Evolutionary conservation across 257 asterid genomes (phyloP).

Genomic region (Lavandula angustifolia): DNA sequence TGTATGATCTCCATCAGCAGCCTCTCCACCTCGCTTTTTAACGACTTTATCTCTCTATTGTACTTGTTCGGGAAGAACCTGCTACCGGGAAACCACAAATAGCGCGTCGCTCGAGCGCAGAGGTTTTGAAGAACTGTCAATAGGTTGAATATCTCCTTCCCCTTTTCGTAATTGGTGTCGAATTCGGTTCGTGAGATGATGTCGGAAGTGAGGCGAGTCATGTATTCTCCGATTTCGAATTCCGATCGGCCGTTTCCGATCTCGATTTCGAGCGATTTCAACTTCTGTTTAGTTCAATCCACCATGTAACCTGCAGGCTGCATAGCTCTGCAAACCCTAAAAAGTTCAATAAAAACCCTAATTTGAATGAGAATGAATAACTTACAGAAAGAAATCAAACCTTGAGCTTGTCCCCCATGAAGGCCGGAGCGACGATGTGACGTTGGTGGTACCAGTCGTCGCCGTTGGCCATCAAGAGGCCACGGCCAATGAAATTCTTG

Average conservation of each 20-base stretch:
- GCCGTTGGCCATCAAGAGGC: constrained; percentile 93
- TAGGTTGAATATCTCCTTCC: constrained; percentile 66
- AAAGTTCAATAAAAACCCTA: neutral
- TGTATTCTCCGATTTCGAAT: constrained; percentile 73
- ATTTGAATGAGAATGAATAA: neutral
- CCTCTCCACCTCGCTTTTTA: constrained; percentile 78
- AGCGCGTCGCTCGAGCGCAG: constrained; percentile 65
- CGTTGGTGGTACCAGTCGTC: constrained; percentile 83
- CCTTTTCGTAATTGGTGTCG: constrained; percentile 72
- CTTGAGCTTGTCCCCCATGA: constrained; percentile 84
- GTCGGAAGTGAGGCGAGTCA: constrained; percentile 84
- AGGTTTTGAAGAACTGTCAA: constrained; percentile 60
- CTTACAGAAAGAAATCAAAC: constrained; percentile 33
- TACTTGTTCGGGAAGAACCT: constrained; percentile 91
- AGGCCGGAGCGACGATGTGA: constrained; percentile 89
- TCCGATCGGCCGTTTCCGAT: constrained; percentile 51
- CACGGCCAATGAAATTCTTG: constrained; percentile 80
- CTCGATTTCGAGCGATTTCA: constrained; percentile 43
- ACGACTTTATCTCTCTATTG: constrained; percentile 77
- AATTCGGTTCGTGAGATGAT: constrained; percentile 85
- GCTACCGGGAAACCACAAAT: constrained; percentile 88
- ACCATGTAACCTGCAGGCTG: constrained; percentile 82
- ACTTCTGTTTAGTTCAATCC: constrained; percentile 68
- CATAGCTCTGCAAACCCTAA: constrained; percentile 51
- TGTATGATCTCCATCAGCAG: constrained; percentile 85